Evolutionary conservation across 768 basidiomycete species (phyloP), one percentile per base, ranked within the genome.

Genomic region (Lentinula boryana): DNA sequence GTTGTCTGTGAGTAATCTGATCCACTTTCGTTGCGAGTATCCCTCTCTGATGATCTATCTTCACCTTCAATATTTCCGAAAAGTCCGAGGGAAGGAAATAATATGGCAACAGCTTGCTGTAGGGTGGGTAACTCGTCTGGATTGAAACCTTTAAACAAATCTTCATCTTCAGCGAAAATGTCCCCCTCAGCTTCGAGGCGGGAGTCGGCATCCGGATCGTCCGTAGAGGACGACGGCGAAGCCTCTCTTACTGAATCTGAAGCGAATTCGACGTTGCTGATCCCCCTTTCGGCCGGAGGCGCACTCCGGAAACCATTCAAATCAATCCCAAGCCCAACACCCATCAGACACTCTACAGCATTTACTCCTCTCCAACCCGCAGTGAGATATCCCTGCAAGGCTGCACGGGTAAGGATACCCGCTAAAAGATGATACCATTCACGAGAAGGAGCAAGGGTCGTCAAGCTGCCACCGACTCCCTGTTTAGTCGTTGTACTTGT

Each of bases 381-480:
- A 1, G 85, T 86, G 49, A 94, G 78, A 68, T 94, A 95, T 0
- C 93, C 93, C 67, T 95, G 91, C 56, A 95, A 72, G 18, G 86
- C 88, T 0, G 91, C 91, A n/a, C 92, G 83, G 5, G 91, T 91
- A 32, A 93, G 76, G 23, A 95, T 75, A 1, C 89, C 86, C 0
- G 84, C 83, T 15, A 93, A 77, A 12, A 95, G 78, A 73, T 88
- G 79, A 71, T 93, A 95, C 93, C 93, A 95, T 64, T 86, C 84
- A 27, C 82, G 74, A 31, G 90, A 87, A 0, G 92, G 92, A 2
- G 79, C 77, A 36, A 90, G 70, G 0, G 87, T 85, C 7, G 36
- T 40, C 5, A 27, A 13, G 23, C 21, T 31, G 23, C 66, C 67
- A 38, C 63, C 63, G 23, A 44, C 54, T 16, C 54, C 51, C 12